Evolutionary conservation across 108 stramenopile species (phyloP).

Genomic region (Skeletonema tropicum): DNA sequence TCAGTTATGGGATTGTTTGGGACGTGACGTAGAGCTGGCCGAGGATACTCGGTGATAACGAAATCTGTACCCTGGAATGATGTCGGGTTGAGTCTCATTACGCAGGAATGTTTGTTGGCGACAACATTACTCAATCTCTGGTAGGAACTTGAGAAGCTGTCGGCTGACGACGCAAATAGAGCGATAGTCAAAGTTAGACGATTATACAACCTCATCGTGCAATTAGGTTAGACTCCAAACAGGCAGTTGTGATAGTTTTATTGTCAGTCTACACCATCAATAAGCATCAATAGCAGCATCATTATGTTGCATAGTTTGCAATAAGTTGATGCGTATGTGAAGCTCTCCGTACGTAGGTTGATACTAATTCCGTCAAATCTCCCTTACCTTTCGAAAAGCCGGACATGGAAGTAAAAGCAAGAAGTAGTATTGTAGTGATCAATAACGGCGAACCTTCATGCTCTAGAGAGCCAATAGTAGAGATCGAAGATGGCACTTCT

Average conservation of each 20-base stretch:
- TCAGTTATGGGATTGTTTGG: conserved; percentile 19
- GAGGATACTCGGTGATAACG: conserved; percentile 38
- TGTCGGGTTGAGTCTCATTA: conserved; percentile 39
- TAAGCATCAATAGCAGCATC: no score
- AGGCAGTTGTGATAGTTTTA: no score
- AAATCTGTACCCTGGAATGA: conserved; percentile 26
- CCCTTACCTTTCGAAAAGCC: no score
- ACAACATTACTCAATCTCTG: conserved; percentile 2
- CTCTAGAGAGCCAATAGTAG: neutral
- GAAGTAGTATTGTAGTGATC: no score
- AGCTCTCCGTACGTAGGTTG: no score
- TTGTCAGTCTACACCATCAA: no score
- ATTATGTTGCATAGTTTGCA: no score
- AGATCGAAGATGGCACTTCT: neutral
- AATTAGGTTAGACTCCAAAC: no score
- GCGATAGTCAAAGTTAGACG: neutral
- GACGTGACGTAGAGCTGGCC: conserved; percentile 21
- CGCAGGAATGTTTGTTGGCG: neutral
- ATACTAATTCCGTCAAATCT: no score
- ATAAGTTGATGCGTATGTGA: no score
- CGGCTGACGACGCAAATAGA: neutral
- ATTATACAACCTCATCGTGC: neutral
- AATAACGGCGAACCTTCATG: no score
- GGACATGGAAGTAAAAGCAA: no score
- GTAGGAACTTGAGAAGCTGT: neutral